Percentiles rank a stretch among this genome's conserved stretches.
Evolutionary conservation across 129 eudicot species (phyloP).

Genomic region (Tagetes patula): DNA sequence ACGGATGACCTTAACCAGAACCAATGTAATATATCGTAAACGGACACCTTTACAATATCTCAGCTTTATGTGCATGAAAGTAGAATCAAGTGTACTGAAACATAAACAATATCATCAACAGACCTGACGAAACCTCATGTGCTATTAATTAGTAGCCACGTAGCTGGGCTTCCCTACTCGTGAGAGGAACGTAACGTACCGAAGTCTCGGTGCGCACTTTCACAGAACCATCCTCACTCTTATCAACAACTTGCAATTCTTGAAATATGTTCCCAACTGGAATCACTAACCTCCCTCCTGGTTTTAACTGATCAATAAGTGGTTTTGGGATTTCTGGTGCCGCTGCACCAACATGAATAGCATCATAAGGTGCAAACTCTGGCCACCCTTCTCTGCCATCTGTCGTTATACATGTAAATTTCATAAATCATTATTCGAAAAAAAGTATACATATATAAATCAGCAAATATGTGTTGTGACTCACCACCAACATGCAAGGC

Average conservation of each 20-base stretch:
- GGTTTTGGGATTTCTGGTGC: slow-evolving; percentile 83
- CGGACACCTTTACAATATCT: neutral
- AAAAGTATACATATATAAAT: neutral
- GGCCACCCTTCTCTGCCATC: slow-evolving; percentile 95
- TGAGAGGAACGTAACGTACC: slow-evolving; percentile 86
- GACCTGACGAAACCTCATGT: neutral
- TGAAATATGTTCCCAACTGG: slow-evolving; percentile 92
- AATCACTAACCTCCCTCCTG: slow-evolving; percentile 89
- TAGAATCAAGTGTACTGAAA: neutral
- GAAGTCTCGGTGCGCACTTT: slow-evolving; percentile 67
- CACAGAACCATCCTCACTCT: slow-evolving; percentile 66
- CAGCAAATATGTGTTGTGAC: slow-evolving; percentile 12
- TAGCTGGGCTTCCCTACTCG: slow-evolving; percentile 79
- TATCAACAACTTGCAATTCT: slow-evolving; percentile 80
- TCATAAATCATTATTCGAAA: neutral
- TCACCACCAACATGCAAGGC: slow-evolving; percentile 79
- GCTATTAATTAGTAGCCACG: slow-evolving; percentile 46
- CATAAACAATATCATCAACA: neutral
- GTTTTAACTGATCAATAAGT: slow-evolving; percentile 81
- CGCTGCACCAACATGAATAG: slow-evolving; percentile 97
- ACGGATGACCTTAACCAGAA: neutral
- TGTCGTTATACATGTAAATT: slow-evolving; percentile 26
- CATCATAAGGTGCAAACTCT: slow-evolving; percentile 85
- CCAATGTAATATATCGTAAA: neutral
- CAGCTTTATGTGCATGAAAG: slow-evolving; percentile 10